Percentiles rank a stretch among this genome's conserved stretches.
Evolutionary conservation across 306 rosid genomes (phyloP).

Genomic region (Crataegus laevigata): DNA sequence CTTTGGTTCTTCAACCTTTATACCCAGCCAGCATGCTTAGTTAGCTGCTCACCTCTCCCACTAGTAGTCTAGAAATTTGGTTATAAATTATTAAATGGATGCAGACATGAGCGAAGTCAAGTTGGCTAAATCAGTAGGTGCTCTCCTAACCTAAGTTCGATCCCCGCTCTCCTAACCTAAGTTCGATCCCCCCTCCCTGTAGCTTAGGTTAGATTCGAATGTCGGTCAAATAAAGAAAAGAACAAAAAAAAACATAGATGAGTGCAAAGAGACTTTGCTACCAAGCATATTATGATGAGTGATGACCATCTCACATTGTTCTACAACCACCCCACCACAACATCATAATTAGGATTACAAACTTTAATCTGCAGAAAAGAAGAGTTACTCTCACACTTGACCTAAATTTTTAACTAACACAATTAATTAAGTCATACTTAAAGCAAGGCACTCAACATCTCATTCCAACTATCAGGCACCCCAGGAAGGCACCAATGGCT

Average conservation of each 20-base stretch:
- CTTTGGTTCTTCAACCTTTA: not conserved
- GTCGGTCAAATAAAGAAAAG: too few species aligned
- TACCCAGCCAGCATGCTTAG: not conserved
- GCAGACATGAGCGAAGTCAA: too few species aligned
- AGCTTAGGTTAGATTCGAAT: not conserved
- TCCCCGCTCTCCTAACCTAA: not conserved
- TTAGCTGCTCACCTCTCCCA: too few species aligned
- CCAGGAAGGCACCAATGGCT: constrained; percentile 99
- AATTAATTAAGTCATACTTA: constrained; percentile 17
- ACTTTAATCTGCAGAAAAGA: not conserved
- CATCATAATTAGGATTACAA: not conserved
- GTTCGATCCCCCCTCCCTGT: not conserved
- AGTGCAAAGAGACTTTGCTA: not conserved
- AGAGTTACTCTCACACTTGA: constrained; percentile 23
- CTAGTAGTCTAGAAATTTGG: not conserved
- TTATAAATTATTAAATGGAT: too few species aligned
- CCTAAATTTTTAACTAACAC: constrained; percentile 6
- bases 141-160: not conserved
- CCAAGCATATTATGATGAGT: constrained; percentile 2
- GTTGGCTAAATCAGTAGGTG: not conserved
- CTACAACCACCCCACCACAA: not conserved
- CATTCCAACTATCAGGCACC: constrained; percentile 95
- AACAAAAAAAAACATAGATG: not conserved
- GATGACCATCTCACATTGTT: constrained; percentile 13
- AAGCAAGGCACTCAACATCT: constrained; percentile 69